Evolutionary conservation across 2,329 filamentous ascomycete species (phyloP), one percentile per base, ranked within the genome.

Genomic region (Apiospora sp.): DNA sequence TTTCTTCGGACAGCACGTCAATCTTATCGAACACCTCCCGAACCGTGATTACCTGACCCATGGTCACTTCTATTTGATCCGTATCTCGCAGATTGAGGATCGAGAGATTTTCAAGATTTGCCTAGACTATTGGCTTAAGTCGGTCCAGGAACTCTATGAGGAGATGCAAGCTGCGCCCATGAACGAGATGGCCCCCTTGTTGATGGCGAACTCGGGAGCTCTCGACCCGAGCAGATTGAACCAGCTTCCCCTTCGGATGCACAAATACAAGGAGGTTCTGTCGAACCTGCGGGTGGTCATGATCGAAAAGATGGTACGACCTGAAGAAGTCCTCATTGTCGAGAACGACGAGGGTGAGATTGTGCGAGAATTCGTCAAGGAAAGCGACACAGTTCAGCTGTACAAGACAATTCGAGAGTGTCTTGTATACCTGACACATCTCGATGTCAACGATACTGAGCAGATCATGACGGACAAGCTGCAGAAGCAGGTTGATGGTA

Each of bases 71-170:
- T 99, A 99, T 83, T 91, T 99, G 19, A 98, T 99, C 80, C 92
- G 96, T 75, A 98, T 99, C 83, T 98, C 95, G 68, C 95, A 99
- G 85, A 99, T 99, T 77, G 96, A 99, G 77, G 97, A 99, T 80
- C 92, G 96, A 71, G 96, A 99, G 83, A 98, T 99, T 76, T 99
- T 99, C 90, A 99, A 99, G 88, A 99, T 99, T 80, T 97, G 94
- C 81, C 87, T 99, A 75, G 97, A 99, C 82, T 99, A 99, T 86
- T 99, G 96, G 96, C 96, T 97, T 49, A 98, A 98, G 84, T 89
- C 98, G 69, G 97, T 99, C 8, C 96, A 97, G 80, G 96, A 98
- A 83, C 89, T 99, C 30, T 99, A 98, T 82, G 96, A 99, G 82
- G 96, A 99, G 86, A 98, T 98, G 95, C 96, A 99, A 83, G 91